Evolutionary conservation across 2,329 filamentous ascomycete species (phyloP), one percentile per base, ranked within the genome.

Genomic region (Microsporum canis): DNA sequence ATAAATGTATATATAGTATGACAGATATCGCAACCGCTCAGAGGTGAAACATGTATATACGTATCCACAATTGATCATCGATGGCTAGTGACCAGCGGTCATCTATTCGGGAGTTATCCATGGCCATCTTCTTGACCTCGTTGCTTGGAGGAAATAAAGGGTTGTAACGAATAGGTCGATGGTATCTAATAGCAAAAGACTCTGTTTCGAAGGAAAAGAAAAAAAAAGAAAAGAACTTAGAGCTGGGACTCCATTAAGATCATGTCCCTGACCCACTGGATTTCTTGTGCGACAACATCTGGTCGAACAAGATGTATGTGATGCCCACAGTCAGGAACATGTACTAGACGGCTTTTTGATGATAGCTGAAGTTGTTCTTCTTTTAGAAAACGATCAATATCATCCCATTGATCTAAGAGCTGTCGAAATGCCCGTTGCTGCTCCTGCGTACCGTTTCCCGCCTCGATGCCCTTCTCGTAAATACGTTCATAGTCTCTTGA

Each of bases 281-380:
- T 67, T 62, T 73, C 73, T 27, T 69, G 64, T 5, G 69, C 72
- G 56, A 77, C 66, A 17, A 72, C 65, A 47, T 76, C 74, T 12
- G 74, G 75, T 45, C 67, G 65, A 5, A 69, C 61, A 36, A 75
- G 58, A 61, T 75, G 70, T 7, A 76, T 67, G 66, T 75, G 68
- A 66, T 76, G 75, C 2, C 74, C 73, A 63, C 71, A 73, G 17
- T 73, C 71, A 7, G 66, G 63, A 36, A 75, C 17, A 62, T 72
- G 63, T 6, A 73, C 67, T 7, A 72, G 67, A 31, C 65, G 67
- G 27, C 61, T 66, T 1, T 64, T 70, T 6, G 66, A 67, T 0
- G 72, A 75, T 43, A 76, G 60, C 34, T 59, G 58, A 41, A 75
- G 61, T 63, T 75, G 71, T 27, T 72, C 70, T 53, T 66, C 66